Base-by-base conservation (phyloP, 2,329 filamentous ascomycete genomes). In the Massarina eburnea region DNA sequence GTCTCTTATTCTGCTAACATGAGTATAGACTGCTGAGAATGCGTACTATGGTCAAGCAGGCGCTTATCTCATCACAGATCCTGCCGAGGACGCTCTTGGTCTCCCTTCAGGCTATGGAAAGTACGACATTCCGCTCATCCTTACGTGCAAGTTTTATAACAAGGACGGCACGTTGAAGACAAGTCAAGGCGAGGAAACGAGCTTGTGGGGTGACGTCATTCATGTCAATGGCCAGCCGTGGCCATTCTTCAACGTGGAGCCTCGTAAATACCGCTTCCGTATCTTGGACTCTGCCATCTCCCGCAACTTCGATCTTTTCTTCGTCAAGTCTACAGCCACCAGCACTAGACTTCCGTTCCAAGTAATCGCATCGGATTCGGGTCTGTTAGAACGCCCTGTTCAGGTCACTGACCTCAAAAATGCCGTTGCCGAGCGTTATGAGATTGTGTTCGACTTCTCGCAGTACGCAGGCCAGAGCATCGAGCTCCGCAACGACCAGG, bases 161-260 rank as follows among this genome's bases (percentile, higher is more conserved):
- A 19, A 61, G 1, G 75, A 79, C 45, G 80, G 79, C 6, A 71
- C 72, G 81, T 15, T 66, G 72, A 24, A 74, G 73, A 2, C 71
- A 73, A 0, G 43, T 17, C 39, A 67, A 67, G 52, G 50, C 14
- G 76, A 81, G 55, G 65, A 65, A 0, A 64, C 68, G 9, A 76
- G 72, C 51, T 67, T 80, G 19, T 81, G 74, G 55, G 80, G 80
- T 29, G 80, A 83, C 52, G 67, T 79, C 2, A 80, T 81, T 44
- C 76, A 82, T 26, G 79, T 82, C 26, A 82, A 83, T 55, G 77
- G 77, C 3, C 73, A 79, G 49, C 80, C 80, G 3, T 83, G 80
- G 80, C 80, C 80, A 4, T 81, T 72, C 51, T 53, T 81, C 3
- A 72, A 75, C 21, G 79, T 82, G 6, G 73, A 83, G 59, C 79